These are phyloP conservation scores for Colletotrichum sojae DNA, from an alignment of 2,329 filamentous ascomycete genomes.

Conservation along the genomic window DNA sequence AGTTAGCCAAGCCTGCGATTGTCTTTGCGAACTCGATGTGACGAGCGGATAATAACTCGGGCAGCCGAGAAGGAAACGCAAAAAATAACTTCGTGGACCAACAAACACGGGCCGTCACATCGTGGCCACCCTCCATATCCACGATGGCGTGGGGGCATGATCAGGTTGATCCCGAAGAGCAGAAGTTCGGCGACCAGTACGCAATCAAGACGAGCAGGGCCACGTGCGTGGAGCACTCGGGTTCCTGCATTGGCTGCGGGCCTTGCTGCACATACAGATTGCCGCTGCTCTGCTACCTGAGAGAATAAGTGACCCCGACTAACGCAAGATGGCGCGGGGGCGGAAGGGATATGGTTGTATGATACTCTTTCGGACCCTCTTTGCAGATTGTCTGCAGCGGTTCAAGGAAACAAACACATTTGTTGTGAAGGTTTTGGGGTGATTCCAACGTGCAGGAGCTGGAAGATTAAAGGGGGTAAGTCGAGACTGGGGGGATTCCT, in stretches of 20 bases:
- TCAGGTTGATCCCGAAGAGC: neutral
- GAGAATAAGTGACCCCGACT: conserved; percentile 3
- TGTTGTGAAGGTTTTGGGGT: neutral
- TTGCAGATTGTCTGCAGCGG: neutral
- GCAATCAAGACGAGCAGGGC: conserved; percentile 3
- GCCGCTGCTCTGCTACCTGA: conserved; percentile 1
- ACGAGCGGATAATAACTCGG: neutral
- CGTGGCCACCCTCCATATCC: neutral
- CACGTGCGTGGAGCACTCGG: conserved; percentile 10
- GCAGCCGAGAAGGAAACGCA: neutral
- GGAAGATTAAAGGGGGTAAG: too few species aligned
- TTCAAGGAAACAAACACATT: neutral
- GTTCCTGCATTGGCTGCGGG: conserved; percentile 11
- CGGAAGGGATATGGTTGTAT: conserved; percentile 7
- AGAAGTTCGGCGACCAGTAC: conserved; percentile 14
- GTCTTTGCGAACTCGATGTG: too few species aligned
- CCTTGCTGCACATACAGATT: conserved; percentile 12
- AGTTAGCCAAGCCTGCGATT: too few species aligned
- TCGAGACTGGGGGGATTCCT: too few species aligned
- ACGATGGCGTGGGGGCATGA: conserved; percentile 5
- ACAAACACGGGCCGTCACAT: conserved; percentile 12
- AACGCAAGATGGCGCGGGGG: conserved; percentile 8
- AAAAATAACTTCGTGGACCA: neutral
- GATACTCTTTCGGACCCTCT: neutral
- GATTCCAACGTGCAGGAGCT: too few species aligned